phyloP scores from a whole-genome alignment of 495 filamentous ascomycete genomes.

The Cercophora scortea region DNA sequence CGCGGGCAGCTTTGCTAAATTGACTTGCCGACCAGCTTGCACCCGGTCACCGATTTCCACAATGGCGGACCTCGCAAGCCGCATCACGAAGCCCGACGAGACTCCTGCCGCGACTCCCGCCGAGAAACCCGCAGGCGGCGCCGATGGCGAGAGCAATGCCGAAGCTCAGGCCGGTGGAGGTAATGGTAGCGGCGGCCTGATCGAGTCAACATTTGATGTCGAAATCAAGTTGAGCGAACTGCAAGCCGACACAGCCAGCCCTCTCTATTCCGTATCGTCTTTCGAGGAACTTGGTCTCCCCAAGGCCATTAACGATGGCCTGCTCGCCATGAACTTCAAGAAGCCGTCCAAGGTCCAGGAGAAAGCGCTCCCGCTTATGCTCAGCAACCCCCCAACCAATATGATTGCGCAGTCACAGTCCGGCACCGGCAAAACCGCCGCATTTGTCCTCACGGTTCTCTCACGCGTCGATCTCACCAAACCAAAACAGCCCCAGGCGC shows the following conservation, averaged over 20 bases:
- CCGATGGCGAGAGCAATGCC: constrained; percentile 34
- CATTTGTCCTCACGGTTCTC: constrained; percentile 87
- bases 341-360: constrained; percentile 98
- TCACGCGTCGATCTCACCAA: constrained; percentile 67
- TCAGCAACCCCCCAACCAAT: constrained; percentile 74
- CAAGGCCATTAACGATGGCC: constrained; percentile 42
- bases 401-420: constrained; percentile 98
- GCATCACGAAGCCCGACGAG: constrained; percentile 42
- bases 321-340: constrained; percentile 77
- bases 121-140: constrained; percentile 22
- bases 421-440: constrained; percentile 96
- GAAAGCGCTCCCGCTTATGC: constrained; percentile 78
- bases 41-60: neutral
- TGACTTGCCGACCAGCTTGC: neutral
- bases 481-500: constrained; percentile 67
- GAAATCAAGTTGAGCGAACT: constrained; percentile 87
- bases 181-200: constrained; percentile 43
- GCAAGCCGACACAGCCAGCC: constrained; percentile 78
- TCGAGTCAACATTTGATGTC: constrained; percentile 70
- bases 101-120: constrained; percentile 20
- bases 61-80: constrained; percentile 54
- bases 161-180: constrained; percentile 44
- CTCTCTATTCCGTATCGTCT: constrained; percentile 71
- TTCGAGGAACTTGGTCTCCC: constrained; percentile 82
- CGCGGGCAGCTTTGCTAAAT: neutral